Conservation (phyloP, 345 rosid genomes). For the Barbarea vulgaris region DNA sequence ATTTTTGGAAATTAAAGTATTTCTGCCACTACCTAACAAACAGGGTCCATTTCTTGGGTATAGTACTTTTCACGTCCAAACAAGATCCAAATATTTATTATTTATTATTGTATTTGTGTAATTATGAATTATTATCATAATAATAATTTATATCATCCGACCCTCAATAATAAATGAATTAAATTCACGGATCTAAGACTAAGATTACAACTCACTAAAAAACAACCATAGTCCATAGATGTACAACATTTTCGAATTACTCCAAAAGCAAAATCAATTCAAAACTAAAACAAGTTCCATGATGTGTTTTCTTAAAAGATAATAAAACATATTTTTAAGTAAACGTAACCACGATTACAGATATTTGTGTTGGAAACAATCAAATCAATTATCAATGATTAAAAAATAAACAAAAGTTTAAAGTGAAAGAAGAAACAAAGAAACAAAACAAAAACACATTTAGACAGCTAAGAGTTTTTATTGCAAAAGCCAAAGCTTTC, state of each 20-base stretch:
- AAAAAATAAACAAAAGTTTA: background rate
- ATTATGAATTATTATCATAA: slow-evolving; percentile 12
- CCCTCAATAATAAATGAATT: slow-evolving; percentile 24
- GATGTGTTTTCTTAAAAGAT: background rate
- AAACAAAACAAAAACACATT: slow-evolving; percentile 35
- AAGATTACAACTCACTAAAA: slow-evolving; percentile 11
- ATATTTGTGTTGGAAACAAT: background rate
- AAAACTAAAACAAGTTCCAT: background rate
- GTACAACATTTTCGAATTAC: background rate
- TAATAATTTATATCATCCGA: slow-evolving; percentile 12
- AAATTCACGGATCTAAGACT: slow-evolving; percentile 37
- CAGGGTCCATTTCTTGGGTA: slow-evolving; percentile 42
- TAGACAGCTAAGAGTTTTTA: slow-evolving; percentile 41
- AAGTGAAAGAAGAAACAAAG: slow-evolving; percentile 23
- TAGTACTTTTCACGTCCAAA: slow-evolving; percentile 40
- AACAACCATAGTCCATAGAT: slow-evolving; percentile 2
- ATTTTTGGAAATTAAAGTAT: slow-evolving; percentile 25
- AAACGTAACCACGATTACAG: background rate
- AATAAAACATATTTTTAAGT: background rate
- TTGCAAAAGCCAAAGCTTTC: slow-evolving; percentile 38
- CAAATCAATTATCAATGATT: slow-evolving; percentile 3
- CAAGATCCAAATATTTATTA: slow-evolving; percentile 37
- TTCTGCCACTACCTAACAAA: slow-evolving; percentile 42
- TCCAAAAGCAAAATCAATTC: background rate
- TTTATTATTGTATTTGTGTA: slow-evolving; percentile 19